Percentiles rank a stretch among this genome's conserved stretches.
phyloP scores from a whole-genome alignment of 1,284 basidiomycete species.

The Rhodotorula mucilaginosa region DNA sequence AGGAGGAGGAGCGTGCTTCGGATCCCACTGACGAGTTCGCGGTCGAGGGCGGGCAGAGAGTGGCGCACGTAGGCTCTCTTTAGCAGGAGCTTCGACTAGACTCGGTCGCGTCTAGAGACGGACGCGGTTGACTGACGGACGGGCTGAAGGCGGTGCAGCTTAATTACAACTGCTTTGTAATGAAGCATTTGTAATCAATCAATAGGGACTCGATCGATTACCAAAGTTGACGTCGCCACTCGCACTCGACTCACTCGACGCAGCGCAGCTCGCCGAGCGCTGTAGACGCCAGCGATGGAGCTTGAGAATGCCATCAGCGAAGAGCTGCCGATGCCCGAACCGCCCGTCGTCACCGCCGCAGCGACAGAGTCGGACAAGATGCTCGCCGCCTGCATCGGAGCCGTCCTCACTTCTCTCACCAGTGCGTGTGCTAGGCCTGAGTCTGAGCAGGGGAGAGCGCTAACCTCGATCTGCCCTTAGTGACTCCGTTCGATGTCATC shows the following conservation, averaged over 20 bases:
- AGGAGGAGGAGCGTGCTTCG: background rate
- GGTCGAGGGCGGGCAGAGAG: background rate
- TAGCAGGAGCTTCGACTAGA: no score
- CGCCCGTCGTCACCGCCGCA: background rate
- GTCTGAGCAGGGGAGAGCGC: background rate
- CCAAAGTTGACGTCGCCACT: slow-evolving; percentile 2
- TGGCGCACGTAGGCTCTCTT: no score
- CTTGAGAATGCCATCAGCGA: background rate
- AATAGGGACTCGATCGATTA: background rate
- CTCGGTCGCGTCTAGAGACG: no score
- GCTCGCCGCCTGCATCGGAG: slow-evolving; percentile 41
- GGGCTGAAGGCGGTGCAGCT: no score
- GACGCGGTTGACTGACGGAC: no score
- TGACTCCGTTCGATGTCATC: slow-evolving; percentile 93
- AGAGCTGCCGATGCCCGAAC: background rate
- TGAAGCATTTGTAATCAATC: background rate
- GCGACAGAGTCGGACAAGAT: slow-evolving; percentile 38
- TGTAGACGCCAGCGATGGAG: background rate
- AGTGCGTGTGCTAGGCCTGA: slow-evolving; percentile 27
- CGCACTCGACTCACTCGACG: background rate
- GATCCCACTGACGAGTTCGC: background rate
- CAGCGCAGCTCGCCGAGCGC: no score
- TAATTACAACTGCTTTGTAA: background rate
- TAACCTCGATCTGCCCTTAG: slow-evolving; percentile 51
- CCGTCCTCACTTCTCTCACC: slow-evolving; percentile 41